Percentiles rank a stretch among this genome's conserved stretches.
Evolutionary conservation across 2,329 filamentous ascomycete species (phyloP).

Genomic region (Colletotrichum sp.): DNA sequence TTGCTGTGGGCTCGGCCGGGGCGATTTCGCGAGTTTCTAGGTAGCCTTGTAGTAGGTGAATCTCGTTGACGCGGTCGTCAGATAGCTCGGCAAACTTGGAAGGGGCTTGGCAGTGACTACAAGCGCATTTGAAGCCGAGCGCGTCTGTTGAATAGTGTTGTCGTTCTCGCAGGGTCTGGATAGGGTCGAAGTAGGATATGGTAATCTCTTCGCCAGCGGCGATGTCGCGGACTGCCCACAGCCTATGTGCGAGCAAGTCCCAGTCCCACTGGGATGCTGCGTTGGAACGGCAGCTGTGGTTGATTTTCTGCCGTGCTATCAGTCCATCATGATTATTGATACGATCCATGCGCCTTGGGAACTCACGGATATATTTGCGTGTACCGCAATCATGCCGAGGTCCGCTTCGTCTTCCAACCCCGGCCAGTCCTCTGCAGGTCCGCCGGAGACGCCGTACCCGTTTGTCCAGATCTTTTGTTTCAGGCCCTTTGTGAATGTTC

Average conservation of each 20-base stretch:
- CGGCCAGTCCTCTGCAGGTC: not conserved
- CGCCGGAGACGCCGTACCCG: not conserved
- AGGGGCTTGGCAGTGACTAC: not conserved
- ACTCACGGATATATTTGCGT: not conserved
- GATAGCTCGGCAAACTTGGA: not conserved
- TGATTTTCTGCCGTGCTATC: not conserved
- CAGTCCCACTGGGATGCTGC: not conserved
- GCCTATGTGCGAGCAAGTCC: not conserved
- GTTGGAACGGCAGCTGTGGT: not conserved
- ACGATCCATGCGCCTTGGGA: not conserved
- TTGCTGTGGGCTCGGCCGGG: not conserved
- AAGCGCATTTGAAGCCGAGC: not conserved
- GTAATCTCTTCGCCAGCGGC: not conserved
- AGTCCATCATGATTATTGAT: not conserved
- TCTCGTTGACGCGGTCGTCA: not conserved
- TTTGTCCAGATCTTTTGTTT: not conserved
- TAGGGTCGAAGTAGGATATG: not conserved
- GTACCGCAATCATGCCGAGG: not conserved
- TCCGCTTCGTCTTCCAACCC: not conserved
- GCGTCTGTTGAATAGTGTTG: rapidly evolving
- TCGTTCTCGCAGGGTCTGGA: not conserved
- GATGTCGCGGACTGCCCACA: not conserved
- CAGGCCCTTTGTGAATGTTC: not conserved
- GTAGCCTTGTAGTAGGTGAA: not conserved
- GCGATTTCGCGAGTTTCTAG: not conserved